Base-by-base conservation (phyloP, 306 rosid species). In the Vigna hirtella region DNA sequence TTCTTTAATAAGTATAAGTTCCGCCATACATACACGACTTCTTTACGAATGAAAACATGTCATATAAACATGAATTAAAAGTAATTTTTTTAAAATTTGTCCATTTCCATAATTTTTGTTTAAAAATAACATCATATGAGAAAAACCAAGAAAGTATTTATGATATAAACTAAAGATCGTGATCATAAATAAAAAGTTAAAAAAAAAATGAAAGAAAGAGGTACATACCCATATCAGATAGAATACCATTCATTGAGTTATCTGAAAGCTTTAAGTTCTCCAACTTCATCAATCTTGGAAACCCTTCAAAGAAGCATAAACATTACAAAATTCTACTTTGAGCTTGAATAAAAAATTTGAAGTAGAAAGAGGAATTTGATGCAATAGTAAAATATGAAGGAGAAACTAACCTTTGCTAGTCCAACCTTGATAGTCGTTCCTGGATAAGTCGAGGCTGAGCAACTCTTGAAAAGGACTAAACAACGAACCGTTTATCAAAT, bases 401-500 rank as follows among this genome's bases (percentile, higher is more conserved):
- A 32, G 18, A 32, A 32, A 36, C 0, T n/a, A 17, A 72, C 77
- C 76, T 67, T 17, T 28, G 50, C 3, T 13, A 67, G 12, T 53
- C 58, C 36, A 77, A 2, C 69, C 69, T 16, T 38, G 49, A 5
- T 50, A 51, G 5, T 1, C 1, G 8, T 34, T 70, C 9, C 0
- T 0, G 2, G 82, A 49, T 63, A 79, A 49, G 20, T 79, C 18
- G 11, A 58, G 65, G 65, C 2, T 13, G 9, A 58, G 38, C 8
- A 58, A 12, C 16, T 79, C 77, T 79, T 59, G 24, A 49, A 70
- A 79, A 20, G 82, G 72, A 59, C 14, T 12, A 40, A 79, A 50
- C 7, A 79, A 4, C 4, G 82, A 79, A 59, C 43, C 34, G 13
- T 79, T 70, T 2, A 70, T 14, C 20, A 18, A 30, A 51, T 4